Evolutionary conservation across 192 early-diverging fungal genomes (phyloP), one percentile per base, ranked within the genome.

Genomic region (Umbelopsis vinacea): DNA sequence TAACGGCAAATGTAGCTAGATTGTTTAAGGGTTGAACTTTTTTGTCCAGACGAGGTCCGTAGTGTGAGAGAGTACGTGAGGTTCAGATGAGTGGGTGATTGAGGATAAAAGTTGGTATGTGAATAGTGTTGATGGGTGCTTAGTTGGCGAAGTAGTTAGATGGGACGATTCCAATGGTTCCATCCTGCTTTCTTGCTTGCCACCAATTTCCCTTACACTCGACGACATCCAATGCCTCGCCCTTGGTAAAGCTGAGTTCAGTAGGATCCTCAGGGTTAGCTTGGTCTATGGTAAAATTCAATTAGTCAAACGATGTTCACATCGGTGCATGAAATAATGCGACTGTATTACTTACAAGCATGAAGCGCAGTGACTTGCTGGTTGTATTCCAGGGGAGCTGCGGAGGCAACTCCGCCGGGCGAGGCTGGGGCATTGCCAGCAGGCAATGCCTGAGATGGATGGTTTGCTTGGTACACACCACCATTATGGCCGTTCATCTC

Each of bases 191-290:
- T 68, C 90, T 89, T 57, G 94, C 95, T 81, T 96, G 92, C 96
- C 97, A 98, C 97, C 97, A 98, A 77, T 98, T 97, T 76, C 97
- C 97, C 83, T 89, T 91, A 78, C 86, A 92, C 72, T 96, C 94
- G 5, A 93, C 84, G 53, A 98, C 90, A 52, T 94, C 91, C 82
- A 98, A 79, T 19, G 89, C 75, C 46, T 97, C 95, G 71, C 91
- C 93, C 79, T 96, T 96, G 19, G 74, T 75, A 82, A 97, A 95
- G 21, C 90, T 90, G 17, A 98, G 81, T 76, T 98, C 97, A 75
- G 92, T 95, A 21, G 92, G 91, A 82, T 98, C 97, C 29, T 93
- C 92, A 0, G 90, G 86, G 81, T 92, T 97, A 45, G 96, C 95
- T 26, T 92, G 85, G 78, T 98, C 90, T 89, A 43, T 43, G 2